These are phyloP conservation scores for Fragilariopsis cylindrus DNA, from an alignment of 108 stramenopile genomes.

Conservation along the genomic window DNA sequence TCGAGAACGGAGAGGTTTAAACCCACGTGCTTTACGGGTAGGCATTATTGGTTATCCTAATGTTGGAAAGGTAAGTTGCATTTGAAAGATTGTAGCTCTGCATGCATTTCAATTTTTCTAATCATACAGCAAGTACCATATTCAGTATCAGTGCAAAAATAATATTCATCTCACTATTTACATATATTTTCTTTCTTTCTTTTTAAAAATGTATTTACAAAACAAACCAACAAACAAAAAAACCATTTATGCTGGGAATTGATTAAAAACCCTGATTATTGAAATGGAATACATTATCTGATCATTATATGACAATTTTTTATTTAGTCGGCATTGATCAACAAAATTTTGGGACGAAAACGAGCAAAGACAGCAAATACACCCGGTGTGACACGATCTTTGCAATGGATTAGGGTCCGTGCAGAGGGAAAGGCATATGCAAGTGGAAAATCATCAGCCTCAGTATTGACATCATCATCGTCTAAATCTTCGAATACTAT, in stretches of 20 bases:
- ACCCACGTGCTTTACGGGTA: slow-evolving; percentile 85
- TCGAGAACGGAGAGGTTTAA: slow-evolving; percentile 81
- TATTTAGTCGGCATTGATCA: slow-evolving; percentile 87
- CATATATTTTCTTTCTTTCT: too few relatives aligned
- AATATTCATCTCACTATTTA: too few relatives aligned
- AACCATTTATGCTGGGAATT: too few relatives aligned
- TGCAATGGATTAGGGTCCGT: slow-evolving; percentile 94
- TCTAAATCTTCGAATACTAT: slow-evolving; percentile 26
- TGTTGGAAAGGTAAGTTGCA: slow-evolving; percentile 78
- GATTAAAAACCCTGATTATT: too few relatives aligned
- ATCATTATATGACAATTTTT: slow-evolving; percentile 6
- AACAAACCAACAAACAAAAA: too few relatives aligned
- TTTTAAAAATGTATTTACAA: too few relatives aligned
- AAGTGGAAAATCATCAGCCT: slow-evolving; percentile 15
- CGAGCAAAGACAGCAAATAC: slow-evolving; percentile 89
- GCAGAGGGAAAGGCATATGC: slow-evolving; percentile 46
- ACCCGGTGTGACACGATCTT: slow-evolving; percentile 90
- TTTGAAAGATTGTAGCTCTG: not conserved
- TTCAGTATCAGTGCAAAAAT: too few relatives aligned
- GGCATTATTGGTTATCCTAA: slow-evolving; percentile 97
- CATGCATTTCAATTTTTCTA: too few relatives aligned
- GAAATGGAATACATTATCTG: too few relatives aligned
- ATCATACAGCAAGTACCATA: not conserved
- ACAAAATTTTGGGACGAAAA: slow-evolving; percentile 81
- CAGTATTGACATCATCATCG: not conserved